Base-by-base conservation (phyloP, 2,329 filamentous ascomycete species). In the Colletotrichum sp. region DNA sequence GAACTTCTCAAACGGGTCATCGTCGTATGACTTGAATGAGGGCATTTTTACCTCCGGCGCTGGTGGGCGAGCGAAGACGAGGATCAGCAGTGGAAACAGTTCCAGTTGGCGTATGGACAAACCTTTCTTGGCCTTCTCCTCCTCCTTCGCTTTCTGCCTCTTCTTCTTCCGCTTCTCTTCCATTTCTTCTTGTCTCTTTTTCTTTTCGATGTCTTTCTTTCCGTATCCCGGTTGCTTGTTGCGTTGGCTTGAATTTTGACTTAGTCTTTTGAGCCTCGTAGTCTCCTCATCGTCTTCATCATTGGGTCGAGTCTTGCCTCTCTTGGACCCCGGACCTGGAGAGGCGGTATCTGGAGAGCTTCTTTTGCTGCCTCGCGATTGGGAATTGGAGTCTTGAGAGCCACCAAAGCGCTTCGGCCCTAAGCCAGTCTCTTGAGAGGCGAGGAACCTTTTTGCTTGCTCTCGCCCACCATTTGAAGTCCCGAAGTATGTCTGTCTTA, bases 21-120 rank as follows among this genome's bases (percentile, higher is more conserved):
- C 74, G 24, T 74, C 70, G 10, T 76, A 76, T 36, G 74, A 72
- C 60, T 76, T 76, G 57, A 76, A 76, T 12, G 64, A 68, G 24
- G 74, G 74, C 34, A 28, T 26, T 5, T 34, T 30, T 21, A 24
- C 64, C 36, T 74, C 59, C 26, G 70, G 70, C 18, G 32, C 57
- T 13, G 26, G 13, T 39, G 36, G 30, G 21, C 36, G 52, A 48
- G 39, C 74, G 74, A 28, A 7, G 9, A 10, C 26, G 10, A 39
- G 10, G 7, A 32, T 76, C 21, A 76, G 74, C n/a, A 69, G 18
- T n/a, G n/a, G n/a, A n/a, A n/a, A n/a, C n/a, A n/a, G n/a, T n/a
- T n/a, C n/a, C n/a, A n/a, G n/a, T n/a, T n/a, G n/a, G 9, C 26
- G 13, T 5, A 13, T 16, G 18, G 36, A 34, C 74, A 3, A 59